Evolutionary conservation across 208 protist genomes (phyloP).

Genomic region (Entamoeba invadens): DNA sequence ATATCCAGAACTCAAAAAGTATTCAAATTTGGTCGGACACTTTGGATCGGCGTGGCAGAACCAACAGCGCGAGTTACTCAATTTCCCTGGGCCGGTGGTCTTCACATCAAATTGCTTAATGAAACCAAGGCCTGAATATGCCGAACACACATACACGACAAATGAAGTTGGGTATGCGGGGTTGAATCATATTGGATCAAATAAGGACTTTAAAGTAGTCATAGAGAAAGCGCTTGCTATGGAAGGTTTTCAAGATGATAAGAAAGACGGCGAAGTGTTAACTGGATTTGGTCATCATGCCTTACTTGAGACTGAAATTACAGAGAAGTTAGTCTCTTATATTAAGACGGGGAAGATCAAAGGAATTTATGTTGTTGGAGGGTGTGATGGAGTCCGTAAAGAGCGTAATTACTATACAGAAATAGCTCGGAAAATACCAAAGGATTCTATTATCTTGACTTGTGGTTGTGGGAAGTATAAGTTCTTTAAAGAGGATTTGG

Average conservation of each 20-base stretch:
- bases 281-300: slow-evolving; percentile 31
- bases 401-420: slow-evolving; percentile 52
- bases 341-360: slow-evolving; percentile 54
- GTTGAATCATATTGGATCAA: slow-evolving; percentile 22
- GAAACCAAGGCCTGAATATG: slow-evolving; percentile 42
- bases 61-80: slow-evolving; percentile 51
- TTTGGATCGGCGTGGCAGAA: slow-evolving; percentile 54
- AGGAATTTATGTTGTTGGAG: slow-evolving; percentile 55
- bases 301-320: slow-evolving; percentile 24
- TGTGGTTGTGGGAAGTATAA: slow-evolving; percentile 58
- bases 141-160: slow-evolving; percentile 50
- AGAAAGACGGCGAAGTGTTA: background rate
- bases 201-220: slow-evolving; percentile 34
- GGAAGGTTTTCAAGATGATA: slow-evolving; percentile 32
- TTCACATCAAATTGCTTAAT: slow-evolving; percentile 69
- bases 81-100: slow-evolving; percentile 60
- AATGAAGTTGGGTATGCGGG: slow-evolving; percentile 36
- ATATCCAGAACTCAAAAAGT: slow-evolving; percentile 54
- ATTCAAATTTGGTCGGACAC: slow-evolving; percentile 44
- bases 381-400: slow-evolving; percentile 56
- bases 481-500: slow-evolving; percentile 44
- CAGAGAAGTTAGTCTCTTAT: slow-evolving; percentile 37
- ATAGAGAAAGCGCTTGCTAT: slow-evolving; percentile 36
- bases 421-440: slow-evolving; percentile 26
- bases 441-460: slow-evolving; percentile 52